Percentiles rank a stretch among this genome's conserved stretches.
These are phyloP conservation scores for Teratosphaeria gauchensis DNA, from an alignment of 2,329 filamentous ascomycete species.

Conservation along the genomic window DNA sequence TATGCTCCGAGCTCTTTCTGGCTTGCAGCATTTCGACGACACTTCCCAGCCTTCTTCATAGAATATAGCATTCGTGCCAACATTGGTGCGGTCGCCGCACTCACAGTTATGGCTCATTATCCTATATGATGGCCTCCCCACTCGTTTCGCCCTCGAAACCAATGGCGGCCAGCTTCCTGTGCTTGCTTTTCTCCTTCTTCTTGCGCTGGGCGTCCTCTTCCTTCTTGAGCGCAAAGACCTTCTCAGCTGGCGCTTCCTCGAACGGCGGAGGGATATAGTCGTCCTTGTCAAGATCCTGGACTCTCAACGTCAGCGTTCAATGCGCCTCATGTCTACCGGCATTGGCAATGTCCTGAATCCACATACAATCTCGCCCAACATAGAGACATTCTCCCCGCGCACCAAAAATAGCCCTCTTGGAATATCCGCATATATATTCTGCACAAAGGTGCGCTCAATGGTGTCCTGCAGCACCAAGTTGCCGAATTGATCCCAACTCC, in stretches of 20 bases:
- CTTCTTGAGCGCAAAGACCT: conserved; percentile 65
- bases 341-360: not conserved
- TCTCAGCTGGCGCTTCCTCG: conserved; percentile 53
- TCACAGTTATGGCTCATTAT: not conserved
- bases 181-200: conserved; percentile 59
- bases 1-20: not conserved
- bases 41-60: not conserved
- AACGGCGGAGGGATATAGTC: conserved; percentile 71
- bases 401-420: conserved; percentile 82
- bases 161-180: conserved; percentile 61
- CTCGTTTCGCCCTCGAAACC: conserved; percentile 83
- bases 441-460: conserved; percentile 73
- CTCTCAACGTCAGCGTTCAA: conserved; percentile 2
- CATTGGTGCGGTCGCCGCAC: not conserved
- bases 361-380: conserved; percentile 75
- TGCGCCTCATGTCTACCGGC: not conserved
- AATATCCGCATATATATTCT: conserved; percentile 71
- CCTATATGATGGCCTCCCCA: conserved; percentile 62
- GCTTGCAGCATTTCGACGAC: not conserved
- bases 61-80: not conserved
- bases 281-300: conserved; percentile 79
- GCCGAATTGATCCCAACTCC: conserved; percentile 97
- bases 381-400: conserved; percentile 89
- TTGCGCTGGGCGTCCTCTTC: conserved; percentile 61
- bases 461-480: conserved; percentile 94